Evolutionary conservation across 176 grass and related monocot species (phyloP).

Genomic region (Coix lacrymajobi): DNA sequence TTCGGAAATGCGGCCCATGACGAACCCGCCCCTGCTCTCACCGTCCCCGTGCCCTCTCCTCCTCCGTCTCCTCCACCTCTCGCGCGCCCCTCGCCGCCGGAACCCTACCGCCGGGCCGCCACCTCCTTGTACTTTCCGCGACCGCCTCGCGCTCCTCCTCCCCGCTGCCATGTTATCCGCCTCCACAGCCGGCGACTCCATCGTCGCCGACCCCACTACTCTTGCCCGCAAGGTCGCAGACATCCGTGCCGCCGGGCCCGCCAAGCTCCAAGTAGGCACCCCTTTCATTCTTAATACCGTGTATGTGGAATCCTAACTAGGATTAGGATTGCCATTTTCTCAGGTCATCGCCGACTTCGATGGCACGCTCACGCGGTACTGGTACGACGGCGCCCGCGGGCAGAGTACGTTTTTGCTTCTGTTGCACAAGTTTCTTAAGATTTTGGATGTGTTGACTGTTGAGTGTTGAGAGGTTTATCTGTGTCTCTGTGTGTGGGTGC

Average conservation of each 20-base stretch:
- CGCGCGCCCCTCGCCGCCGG: constrained; percentile 25
- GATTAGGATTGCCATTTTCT: background rate
- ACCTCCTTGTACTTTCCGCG: background rate
- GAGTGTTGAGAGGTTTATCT: constrained; percentile 3
- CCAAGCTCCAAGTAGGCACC: constrained; percentile 40
- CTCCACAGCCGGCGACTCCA: background rate
- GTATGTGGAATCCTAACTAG: background rate
- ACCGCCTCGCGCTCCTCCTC: background rate
- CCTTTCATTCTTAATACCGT: background rate
- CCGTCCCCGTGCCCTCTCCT: constrained; percentile 27
- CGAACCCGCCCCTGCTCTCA: constrained; percentile 28
- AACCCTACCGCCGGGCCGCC: background rate
- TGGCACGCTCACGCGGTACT: constrained; percentile 87
- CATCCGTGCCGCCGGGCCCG: constrained; percentile 37
- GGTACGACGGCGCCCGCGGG: constrained; percentile 70
- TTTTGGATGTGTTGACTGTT: background rate
- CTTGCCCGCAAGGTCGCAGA: constrained; percentile 39
- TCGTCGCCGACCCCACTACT: constrained; percentile 19
- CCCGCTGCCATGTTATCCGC: constrained; percentile 2
- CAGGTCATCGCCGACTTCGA: constrained; percentile 98
- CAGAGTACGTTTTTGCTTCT: constrained; percentile 60
- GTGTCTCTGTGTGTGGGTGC: background rate
- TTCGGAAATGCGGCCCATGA: constrained; percentile 33
- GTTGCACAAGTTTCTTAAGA: background rate
- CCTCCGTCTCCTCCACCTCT: constrained; percentile 17